These are phyloP conservation scores for Biscutella laevigata DNA, from an alignment of 441 rosid species.

Conservation along the genomic window DNA sequence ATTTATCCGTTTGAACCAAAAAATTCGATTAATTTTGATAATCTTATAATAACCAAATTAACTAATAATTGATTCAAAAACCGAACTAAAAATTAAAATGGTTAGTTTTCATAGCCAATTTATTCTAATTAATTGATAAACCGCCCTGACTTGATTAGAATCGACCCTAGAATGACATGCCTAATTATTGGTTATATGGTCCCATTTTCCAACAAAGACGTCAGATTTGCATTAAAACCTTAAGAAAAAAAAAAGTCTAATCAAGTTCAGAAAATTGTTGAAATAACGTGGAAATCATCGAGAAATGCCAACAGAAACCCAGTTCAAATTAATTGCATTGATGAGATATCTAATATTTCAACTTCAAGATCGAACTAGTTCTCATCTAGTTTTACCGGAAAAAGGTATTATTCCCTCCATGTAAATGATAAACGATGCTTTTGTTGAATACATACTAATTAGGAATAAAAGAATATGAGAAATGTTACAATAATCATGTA, in stretches of 20 bases:
- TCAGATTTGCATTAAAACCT: slow-evolving; percentile 27
- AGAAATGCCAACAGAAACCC: slow-evolving; percentile 11
- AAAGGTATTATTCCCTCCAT: background rate
- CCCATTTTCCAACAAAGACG: slow-evolving; percentile 25
- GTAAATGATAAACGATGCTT: background rate
- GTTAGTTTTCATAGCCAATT: too few species aligned
- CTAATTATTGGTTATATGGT: slow-evolving; percentile 27
- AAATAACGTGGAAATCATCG: slow-evolving; percentile 11
- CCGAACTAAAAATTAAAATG: too few species aligned
- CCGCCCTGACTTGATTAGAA: too few species aligned
- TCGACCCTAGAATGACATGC: too few species aligned
- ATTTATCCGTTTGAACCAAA: too few species aligned
- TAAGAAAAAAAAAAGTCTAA: slow-evolving; percentile 18
- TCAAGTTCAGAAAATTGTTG: slow-evolving; percentile 20
- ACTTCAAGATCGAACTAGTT: slow-evolving; percentile 12
- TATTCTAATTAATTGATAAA: too few species aligned
- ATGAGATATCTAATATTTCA: slow-evolving; percentile 11
- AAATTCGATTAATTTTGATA: too few species aligned
- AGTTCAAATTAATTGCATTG: background rate
- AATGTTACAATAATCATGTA: too few species aligned
- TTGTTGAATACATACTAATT: background rate
- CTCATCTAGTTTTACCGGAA: background rate
- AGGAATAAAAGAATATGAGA: too few species aligned
- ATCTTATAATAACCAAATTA: too few species aligned
- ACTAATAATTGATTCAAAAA: too few species aligned